Evolutionary conservation across 2,329 filamentous ascomycete genomes (phyloP).

Genomic region (Didymella lethalis): DNA sequence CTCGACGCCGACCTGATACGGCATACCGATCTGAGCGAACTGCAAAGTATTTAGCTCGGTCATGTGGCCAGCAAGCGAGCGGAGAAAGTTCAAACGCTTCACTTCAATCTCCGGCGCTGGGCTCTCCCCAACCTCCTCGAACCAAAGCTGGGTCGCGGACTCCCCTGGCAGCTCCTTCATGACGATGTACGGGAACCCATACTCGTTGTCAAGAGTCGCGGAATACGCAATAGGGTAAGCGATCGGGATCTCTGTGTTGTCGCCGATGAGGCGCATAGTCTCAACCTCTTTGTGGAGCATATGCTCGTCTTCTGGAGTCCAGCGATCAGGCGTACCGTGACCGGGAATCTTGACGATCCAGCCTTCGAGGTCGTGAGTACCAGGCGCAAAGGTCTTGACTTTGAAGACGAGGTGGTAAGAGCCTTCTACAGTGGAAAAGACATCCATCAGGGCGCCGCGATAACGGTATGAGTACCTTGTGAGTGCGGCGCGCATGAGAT

Average conservation of each 20-base stretch:
- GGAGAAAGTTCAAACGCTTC: conserved; percentile 25
- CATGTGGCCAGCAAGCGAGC: conserved; percentile 21
- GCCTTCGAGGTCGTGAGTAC: not conserved
- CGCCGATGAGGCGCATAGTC: conserved; percentile 4
- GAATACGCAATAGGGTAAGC: conserved; percentile 25
- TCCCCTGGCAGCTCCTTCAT: conserved; percentile 24
- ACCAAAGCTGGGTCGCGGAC: conserved; percentile 23
- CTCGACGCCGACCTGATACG: too few species aligned
- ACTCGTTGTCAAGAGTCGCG: conserved; percentile 23
- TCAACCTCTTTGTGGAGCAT: conserved; percentile 10
- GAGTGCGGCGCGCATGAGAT: not conserved
- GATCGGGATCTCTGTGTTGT: conserved; percentile 16
- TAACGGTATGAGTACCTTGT: not conserved
- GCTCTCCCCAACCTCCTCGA: not conserved
- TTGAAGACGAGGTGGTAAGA: conserved; percentile 5
- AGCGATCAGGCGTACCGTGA: conserved; percentile 3
- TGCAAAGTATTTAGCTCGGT: conserved; percentile 19
- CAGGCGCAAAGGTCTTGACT: not conserved
- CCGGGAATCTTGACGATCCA: conserved; percentile 13
- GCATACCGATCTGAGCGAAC: conserved; percentile 27
- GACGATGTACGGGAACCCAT: conserved; percentile 31
- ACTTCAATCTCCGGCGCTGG: not conserved
- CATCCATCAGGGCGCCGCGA: not conserved
- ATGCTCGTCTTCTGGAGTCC: conserved; percentile 2
- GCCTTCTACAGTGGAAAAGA: not conserved